Base-by-base conservation (phyloP, 176 grass and related monocot genomes). In the Cocos nucifera region DNA sequence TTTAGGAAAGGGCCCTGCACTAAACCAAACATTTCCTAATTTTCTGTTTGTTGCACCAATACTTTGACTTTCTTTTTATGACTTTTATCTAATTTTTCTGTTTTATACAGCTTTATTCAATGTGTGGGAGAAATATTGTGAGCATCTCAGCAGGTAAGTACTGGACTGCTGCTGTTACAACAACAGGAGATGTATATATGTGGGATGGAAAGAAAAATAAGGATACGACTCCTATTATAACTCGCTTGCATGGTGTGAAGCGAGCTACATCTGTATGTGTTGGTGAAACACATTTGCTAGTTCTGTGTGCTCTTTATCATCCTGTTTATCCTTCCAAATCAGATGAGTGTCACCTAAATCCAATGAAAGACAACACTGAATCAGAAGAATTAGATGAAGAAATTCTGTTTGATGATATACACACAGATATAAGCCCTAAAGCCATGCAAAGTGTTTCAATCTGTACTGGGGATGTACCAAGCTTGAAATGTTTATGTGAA, bases 201-300 rank as follows among this genome's bases (percentile, higher is more conserved):
- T 98, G 87, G 73, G 94, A 98, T 74, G 94, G 84, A 63, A 98
- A 98, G 76, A 98, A 86, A 57, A 68, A 57, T 44, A 93, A 81
- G 67, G 88, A 90, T 51, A 76, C 83, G 63, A 80, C 19, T 39
- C 87, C 84, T 74, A 19, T 75, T 22, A 75, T 87, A 44, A 79
- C 63, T 89, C 88, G 94, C 28, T 81, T 98, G 22, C 65, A 93
- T 69, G 85, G 88, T 78, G 68, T 89, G 80, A 98, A 98, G 71
- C 66, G 84, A 62, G 85, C 88, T 58, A 86, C 85, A 4, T 93
- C 84, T 68, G 82, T 98, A 73, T 98, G 94, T 86, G 82, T 86
- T 80, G 94, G 94, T 72, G 94, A 98, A 80, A 98, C 94, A 63
- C 94, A 98, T 62, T 76, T 93, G 79, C 76, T 98, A 55, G 77